These are phyloP conservation scores for Spathaspora girioi DNA, from an alignment of 805 yeast species.

Conservation along the genomic window DNA sequence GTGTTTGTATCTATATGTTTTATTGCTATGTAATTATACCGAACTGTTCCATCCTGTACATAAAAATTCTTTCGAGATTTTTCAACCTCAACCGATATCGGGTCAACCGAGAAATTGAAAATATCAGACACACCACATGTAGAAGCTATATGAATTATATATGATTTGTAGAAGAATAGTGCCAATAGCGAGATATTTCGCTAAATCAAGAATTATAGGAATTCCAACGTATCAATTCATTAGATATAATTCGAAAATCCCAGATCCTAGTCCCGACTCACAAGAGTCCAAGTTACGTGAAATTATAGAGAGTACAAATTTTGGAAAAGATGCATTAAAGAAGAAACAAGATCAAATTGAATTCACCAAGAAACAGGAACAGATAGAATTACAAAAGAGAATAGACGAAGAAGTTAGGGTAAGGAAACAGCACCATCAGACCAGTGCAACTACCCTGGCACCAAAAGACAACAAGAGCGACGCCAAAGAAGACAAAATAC, in stretches of 20 bases:
- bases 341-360: constrained; percentile 8
- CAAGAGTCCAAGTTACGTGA: constrained; percentile 27
- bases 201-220: neutral
- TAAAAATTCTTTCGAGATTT: no score
- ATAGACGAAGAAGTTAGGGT: neutral
- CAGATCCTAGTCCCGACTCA: neutral
- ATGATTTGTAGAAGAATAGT: neutral
- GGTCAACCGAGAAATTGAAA: no score
- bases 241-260: constrained; percentile 6
- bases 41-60: no score
- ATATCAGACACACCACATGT: no score
- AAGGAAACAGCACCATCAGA: neutral
- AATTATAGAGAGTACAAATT: constrained; percentile 34
- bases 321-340: constrained; percentile 16
- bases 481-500: neutral
- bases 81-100: no score
- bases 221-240: neutral
- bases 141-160: neutral
- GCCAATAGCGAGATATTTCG: neutral
- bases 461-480: neutral
- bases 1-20: neutral
- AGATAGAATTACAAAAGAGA: constrained; percentile 1
- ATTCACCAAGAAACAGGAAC: constrained; percentile 2
- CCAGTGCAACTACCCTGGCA: neutral
- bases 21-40: no score